These are phyloP conservation scores for Daedalea quercina DNA, from an alignment of 768 basidiomycete species.

Conservation along the genomic window DNA sequence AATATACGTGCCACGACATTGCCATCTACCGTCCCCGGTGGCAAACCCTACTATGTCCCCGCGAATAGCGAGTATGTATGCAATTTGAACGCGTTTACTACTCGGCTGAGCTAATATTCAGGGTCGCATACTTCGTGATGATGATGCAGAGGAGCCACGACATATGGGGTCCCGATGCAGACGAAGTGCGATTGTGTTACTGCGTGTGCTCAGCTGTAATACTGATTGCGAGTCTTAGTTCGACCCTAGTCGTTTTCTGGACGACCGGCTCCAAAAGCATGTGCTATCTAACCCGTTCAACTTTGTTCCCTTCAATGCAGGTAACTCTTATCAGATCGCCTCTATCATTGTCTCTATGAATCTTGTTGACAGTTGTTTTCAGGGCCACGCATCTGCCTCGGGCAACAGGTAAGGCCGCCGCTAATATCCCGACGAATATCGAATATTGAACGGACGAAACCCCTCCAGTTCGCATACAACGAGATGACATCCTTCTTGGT, in stretches of 20 bases:
- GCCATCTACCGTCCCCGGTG: conserved; percentile 17
- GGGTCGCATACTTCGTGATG: conserved; percentile 18
- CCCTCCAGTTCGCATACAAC: conserved; percentile 43
- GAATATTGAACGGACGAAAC: background rate
- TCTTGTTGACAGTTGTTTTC: background rate
- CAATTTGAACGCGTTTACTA: background rate
- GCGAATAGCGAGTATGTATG: conserved; percentile 22
- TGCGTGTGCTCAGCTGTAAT: conserved; percentile 1
- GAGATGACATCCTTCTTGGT: conserved; percentile 47
- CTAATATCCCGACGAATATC: no score
- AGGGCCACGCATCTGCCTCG: conserved; percentile 55
- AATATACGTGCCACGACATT: conserved; percentile 20
- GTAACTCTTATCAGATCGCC: background rate
- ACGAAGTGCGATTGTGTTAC: background rate
- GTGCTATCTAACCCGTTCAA: conserved; percentile 49
- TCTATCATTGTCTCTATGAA: background rate
- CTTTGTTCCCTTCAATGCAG: conserved; percentile 23
- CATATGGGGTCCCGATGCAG: conserved; percentile 48
- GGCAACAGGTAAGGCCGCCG: conserved; percentile 29
- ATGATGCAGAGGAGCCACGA: conserved; percentile 33
- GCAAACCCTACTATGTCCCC: conserved; percentile 50
- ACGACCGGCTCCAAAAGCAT: conserved; percentile 49
- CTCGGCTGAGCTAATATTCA: conserved; percentile 16
- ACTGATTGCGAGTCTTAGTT: conserved; percentile 28
- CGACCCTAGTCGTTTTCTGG: conserved; percentile 62